Base-by-base conservation (phyloP, 805 yeast species). In the Kuraishia ogatae region DNA sequence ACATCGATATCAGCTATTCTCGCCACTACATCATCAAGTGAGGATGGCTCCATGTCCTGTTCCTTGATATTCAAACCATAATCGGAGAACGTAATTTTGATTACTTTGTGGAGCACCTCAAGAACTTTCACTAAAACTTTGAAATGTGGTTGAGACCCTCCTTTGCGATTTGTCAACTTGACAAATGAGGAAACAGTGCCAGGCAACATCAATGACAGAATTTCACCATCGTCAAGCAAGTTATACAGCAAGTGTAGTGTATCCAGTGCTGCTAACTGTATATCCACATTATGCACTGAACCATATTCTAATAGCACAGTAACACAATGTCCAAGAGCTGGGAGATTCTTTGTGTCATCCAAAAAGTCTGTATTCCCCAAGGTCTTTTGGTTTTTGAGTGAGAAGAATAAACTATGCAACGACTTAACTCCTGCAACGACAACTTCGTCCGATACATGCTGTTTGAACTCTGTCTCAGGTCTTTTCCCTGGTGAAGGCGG, bases 291-390 rank as follows among this genome's bases (percentile, higher is more conserved):
- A n/a, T 69, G 65, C 15, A 63, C 64, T 13, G 61, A 55, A 0
- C 74, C 55, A 11, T 71, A 65, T 2, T 71, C 71, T 39, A 82
- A 61, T 13, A 79, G 59, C 0, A 79, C 72, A 0, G 78, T 69
- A 2, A 81, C 74, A 43, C 74, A 60, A 59, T 80, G 82, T 0
- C 80, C 83, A 29, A 82, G 52, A 1, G 77, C 66, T 0, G 82
- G 79, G 2, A 79, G 62, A 48, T 65, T 69, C 13, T 66, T 64
- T 2, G 66, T 64, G 46, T 71, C 67, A 8, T 65, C 58, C 47
- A 73, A 64, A 39, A 69, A 68, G 10, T 60, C 57, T 28, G 62
- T 61, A 0, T 61, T 22, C 15, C 64, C 62, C 0, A 59, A 39
- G 52, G 58, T 56, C 23, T 59, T 60, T 57, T 71, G 76, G 35